Percentiles rank a stretch among this genome's conserved stretches.
These are phyloP conservation scores for Avena eriantha DNA, from an alignment of 176 grass and related monocot genomes.

Conservation along the genomic window DNA sequence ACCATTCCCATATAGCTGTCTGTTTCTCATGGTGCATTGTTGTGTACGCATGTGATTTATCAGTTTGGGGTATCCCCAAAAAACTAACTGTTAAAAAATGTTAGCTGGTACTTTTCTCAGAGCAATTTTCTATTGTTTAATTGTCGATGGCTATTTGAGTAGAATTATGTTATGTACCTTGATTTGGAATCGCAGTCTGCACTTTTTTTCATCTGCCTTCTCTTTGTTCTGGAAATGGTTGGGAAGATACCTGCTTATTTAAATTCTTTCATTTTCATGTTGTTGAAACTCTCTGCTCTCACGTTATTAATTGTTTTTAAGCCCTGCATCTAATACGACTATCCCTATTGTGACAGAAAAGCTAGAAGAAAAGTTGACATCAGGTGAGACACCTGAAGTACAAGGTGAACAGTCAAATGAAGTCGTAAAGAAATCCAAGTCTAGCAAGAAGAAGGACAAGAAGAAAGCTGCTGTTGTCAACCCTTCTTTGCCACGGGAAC, in stretches of 20 bases:
- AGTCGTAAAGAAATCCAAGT: constrained; percentile 53
- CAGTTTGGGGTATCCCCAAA: background rate
- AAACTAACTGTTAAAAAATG: background rate
- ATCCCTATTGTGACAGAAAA: constrained; percentile 55
- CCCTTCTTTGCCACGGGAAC: constrained; percentile 44
- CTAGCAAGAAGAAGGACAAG: constrained; percentile 56
- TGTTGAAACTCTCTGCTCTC: background rate
- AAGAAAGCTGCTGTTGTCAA: constrained; percentile 54
- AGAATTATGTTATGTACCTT: background rate
- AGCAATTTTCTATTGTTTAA: constrained; percentile 25
- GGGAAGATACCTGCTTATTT: background rate
- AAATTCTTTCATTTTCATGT: background rate
- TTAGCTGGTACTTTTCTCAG: background rate
- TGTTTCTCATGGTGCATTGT: background rate
- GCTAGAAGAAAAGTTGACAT: constrained; percentile 68
- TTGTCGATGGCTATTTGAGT: background rate
- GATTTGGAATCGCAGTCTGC: background rate
- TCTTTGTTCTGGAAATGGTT: background rate
- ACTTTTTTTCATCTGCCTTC: background rate
- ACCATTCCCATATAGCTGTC: background rate
- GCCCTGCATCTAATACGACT: constrained; percentile 9
- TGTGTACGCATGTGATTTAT: constrained; percentile 1
- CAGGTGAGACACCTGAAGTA: constrained; percentile 36
- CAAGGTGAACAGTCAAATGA: constrained; percentile 47
- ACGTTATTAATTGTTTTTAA: constrained; percentile 7